Evolutionary conservation across 139 green algal species (phyloP).

Genomic region (Microglena sp.): DNA sequence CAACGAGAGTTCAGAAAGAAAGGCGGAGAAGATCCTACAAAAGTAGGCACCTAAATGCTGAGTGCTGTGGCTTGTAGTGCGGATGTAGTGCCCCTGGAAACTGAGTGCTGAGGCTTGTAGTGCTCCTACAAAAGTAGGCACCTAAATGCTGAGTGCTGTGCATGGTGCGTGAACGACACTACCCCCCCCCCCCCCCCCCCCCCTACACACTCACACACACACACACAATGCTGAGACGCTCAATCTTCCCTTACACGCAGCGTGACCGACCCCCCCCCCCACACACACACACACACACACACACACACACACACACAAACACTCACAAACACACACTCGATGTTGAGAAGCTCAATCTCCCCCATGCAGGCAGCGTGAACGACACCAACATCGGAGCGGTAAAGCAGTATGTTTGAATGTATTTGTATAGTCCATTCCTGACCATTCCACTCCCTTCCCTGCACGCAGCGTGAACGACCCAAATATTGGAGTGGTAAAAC

Average conservation of each 20-base stretch:
- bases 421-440: too few species aligned
- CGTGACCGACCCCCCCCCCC: neutral
- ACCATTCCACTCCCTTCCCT: neutral
- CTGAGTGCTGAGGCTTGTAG: too few species aligned
- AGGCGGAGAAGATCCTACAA: too few species aligned
- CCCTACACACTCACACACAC: neutral
- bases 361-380: neutral
- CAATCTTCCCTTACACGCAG: neutral
- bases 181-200: neutral
- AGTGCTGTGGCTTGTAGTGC: neutral
- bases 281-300: neutral
- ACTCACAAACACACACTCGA: neutral
- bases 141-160: neutral
- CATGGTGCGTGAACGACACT: neutral
- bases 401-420: too few species aligned
- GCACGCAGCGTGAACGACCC: neutral
- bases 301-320: conserved; percentile 1
- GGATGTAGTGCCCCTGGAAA: neutral
- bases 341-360: neutral
- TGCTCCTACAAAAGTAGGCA: too few species aligned
- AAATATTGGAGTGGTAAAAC: neutral
- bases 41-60: too few species aligned
- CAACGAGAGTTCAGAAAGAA: too few species aligned
- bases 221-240: neutral
- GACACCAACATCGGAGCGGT: neutral